Evolutionary conservation across 352 stramenopile genomes (phyloP).

Genomic region (Poterioochromonas sp.): DNA sequence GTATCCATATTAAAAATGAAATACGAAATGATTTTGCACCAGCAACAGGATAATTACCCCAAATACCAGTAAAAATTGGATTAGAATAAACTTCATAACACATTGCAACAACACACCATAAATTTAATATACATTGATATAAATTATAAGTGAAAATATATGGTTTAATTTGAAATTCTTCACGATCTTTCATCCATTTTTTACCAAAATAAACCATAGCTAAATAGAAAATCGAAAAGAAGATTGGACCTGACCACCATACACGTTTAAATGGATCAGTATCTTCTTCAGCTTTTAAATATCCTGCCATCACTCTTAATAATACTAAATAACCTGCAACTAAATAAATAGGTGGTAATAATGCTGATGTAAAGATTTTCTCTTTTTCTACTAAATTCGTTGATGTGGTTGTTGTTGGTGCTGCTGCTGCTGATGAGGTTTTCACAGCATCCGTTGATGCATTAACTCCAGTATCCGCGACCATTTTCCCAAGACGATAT

Average conservation of each 20-base stretch:
- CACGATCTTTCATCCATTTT: neutral
- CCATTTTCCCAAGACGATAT: too few relatives aligned
- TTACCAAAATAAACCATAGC: conserved; percentile 15
- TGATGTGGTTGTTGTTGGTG: too few relatives aligned
- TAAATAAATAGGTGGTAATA: conserved; percentile 6
- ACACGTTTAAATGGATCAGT: conserved; percentile 24
- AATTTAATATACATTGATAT: conserved; percentile 25
- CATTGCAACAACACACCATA: conserved; percentile 24
- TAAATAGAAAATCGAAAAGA: conserved; percentile 28
- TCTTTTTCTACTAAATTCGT: conserved; percentile 7
- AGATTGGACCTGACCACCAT: conserved; percentile 26
- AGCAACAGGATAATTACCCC: neutral
- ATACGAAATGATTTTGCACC: neutral
- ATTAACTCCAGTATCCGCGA: too few relatives aligned
- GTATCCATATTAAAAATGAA: conserved; percentile 22
- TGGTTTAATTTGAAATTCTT: conserved; percentile 27
- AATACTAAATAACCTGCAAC: neutral
- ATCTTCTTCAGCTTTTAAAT: neutral
- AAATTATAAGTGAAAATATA: conserved; percentile 34
- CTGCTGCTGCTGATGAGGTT: too few relatives aligned
- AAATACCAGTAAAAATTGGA: conserved; percentile 5
- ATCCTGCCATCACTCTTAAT: neutral
- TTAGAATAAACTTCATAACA: conserved; percentile 27
- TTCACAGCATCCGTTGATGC: too few relatives aligned
- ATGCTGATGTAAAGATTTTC: neutral